Conservation (phyloP, 169 alveolate genomes). For the Cyclospora cayetanensis region DNA sequence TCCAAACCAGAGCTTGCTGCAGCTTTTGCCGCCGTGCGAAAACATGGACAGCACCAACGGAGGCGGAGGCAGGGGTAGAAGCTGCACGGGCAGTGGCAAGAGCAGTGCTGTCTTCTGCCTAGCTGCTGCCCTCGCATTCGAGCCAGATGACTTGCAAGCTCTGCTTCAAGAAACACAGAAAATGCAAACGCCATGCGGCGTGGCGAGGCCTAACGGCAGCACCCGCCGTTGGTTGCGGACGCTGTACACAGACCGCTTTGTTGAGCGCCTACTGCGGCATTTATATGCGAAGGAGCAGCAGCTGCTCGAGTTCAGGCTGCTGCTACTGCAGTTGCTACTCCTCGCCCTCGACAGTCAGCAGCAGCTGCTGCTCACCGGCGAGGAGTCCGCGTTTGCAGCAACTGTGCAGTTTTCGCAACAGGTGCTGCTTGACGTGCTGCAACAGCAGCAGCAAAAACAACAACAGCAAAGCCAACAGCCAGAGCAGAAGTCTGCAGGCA, state of each 20-base stretch:
- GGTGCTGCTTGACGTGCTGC: constrained; percentile 53
- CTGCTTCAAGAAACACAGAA: background rate
- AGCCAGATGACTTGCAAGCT: constrained; percentile 24
- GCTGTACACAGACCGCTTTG: constrained; percentile 33
- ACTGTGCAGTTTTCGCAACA: constrained; percentile 51
- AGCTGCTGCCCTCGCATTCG: constrained; percentile 50
- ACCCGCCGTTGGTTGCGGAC: constrained; percentile 29
- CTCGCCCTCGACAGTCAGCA: constrained; percentile 48
- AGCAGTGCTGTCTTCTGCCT: constrained; percentile 44
- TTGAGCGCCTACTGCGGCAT: constrained; percentile 46
- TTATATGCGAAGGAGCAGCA: constrained; percentile 49
- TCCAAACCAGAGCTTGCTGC: background rate
- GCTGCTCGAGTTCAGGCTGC: constrained; percentile 46
- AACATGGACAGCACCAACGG: constrained; percentile 7
- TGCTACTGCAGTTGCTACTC: constrained; percentile 55
- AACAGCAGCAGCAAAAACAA: constrained; percentile 46
- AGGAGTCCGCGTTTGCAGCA: constrained; percentile 58
- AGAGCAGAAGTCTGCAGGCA: constrained; percentile 6
- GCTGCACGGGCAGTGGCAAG: constrained; percentile 25
- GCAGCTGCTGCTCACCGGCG: constrained; percentile 61
- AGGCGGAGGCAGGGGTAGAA: too few relatives aligned
- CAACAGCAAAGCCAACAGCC: background rate
- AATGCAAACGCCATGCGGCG: background rate
- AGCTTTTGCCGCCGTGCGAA: background rate
- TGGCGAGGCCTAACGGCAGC: constrained; percentile 21